Conservation (phyloP, 2,329 filamentous ascomycete genomes). For the Escovopsis sp. region DNA sequence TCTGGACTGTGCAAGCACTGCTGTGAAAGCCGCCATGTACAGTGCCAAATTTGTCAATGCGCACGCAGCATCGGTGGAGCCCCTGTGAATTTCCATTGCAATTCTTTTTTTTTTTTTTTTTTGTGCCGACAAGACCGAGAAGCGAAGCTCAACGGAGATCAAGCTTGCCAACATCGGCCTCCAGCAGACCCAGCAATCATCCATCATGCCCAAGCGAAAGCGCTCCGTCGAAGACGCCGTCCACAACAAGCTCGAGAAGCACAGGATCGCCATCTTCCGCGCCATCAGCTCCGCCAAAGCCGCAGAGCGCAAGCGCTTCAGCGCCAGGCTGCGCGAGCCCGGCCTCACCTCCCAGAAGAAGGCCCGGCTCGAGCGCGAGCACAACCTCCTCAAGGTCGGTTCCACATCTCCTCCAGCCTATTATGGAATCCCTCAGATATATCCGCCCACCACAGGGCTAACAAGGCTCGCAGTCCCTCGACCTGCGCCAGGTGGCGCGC, state of each 20-base stretch:
- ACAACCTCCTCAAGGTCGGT: conserved; percentile 37
- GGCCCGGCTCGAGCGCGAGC: conserved; percentile 46
- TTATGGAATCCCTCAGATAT: too few relatives aligned
- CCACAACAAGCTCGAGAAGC: conserved; percentile 36
- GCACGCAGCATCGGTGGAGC: too few relatives aligned
- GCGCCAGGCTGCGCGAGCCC: conserved; percentile 40
- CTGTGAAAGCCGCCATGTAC: too few relatives aligned
- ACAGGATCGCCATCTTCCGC: conserved; percentile 45
- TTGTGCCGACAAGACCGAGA: not conserved
- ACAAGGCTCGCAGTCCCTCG: conserved; percentile 26
- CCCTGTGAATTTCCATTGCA: too few relatives aligned
- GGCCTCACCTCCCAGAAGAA: conserved; percentile 33
- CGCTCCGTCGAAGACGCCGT: conserved; percentile 29
- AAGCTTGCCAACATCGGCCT: too few relatives aligned
- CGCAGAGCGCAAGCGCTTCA: conserved; percentile 64
- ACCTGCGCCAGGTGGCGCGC: conserved; percentile 41
- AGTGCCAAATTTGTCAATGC: too few relatives aligned
- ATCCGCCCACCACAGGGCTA: too few relatives aligned
- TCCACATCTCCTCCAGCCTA: too few relatives aligned
- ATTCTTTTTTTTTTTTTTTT: not conserved
- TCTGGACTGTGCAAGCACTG: too few relatives aligned
- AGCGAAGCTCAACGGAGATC: not conserved
- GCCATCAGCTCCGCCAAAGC: conserved; percentile 60
- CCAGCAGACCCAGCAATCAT: not conserved
- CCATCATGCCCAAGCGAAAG: conserved; percentile 44